Evolutionary conservation across 805 yeast genomes (phyloP).

Genomic region (Barnettozyma pratensis): DNA sequence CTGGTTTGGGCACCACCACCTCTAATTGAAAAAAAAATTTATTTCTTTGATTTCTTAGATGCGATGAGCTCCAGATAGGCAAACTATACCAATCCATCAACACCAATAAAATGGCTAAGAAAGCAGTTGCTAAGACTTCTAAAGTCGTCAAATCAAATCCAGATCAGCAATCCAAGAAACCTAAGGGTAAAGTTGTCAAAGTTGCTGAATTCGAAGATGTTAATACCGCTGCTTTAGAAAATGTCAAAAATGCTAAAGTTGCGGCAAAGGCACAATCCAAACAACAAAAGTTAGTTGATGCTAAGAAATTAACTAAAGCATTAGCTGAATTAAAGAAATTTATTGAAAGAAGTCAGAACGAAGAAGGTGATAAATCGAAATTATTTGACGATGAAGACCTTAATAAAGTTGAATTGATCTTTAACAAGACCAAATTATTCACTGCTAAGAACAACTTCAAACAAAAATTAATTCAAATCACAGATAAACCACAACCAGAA

Average conservation of each 20-base stretch:
- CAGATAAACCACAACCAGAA: constrained; percentile 33
- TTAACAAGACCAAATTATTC: constrained; percentile 62
- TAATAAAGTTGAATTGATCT: constrained; percentile 49
- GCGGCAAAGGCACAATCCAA: constrained; percentile 1
- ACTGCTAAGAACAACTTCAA: constrained; percentile 46
- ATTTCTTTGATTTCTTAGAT: constrained; percentile 4
- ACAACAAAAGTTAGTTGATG: constrained; percentile 19
- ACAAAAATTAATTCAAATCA: constrained; percentile 31
- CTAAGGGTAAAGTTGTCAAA: constrained; percentile 26
- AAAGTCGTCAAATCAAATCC: constrained; percentile 16
- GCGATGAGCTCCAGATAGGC: constrained; percentile 12
- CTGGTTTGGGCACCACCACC: background rate
- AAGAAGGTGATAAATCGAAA: constrained; percentile 34
- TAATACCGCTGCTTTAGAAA: constrained; percentile 7
- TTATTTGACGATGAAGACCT: constrained; percentile 53
- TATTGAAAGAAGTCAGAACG: constrained; percentile 33
- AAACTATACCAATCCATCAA: too few relatives aligned
- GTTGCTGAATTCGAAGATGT: constrained; percentile 18
- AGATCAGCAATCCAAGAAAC: constrained; percentile 19
- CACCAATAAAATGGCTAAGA: constrained; percentile 5
- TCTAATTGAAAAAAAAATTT: constrained; percentile 9
- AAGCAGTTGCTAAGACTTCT: constrained; percentile 7
- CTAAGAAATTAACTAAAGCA: constrained; percentile 41
- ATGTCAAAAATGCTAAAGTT: constrained; percentile 6
- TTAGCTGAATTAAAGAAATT: constrained; percentile 63